phyloP scores from a whole-genome alignment of 495 filamentous ascomycete species.

The Penicillium canescens region DNA sequence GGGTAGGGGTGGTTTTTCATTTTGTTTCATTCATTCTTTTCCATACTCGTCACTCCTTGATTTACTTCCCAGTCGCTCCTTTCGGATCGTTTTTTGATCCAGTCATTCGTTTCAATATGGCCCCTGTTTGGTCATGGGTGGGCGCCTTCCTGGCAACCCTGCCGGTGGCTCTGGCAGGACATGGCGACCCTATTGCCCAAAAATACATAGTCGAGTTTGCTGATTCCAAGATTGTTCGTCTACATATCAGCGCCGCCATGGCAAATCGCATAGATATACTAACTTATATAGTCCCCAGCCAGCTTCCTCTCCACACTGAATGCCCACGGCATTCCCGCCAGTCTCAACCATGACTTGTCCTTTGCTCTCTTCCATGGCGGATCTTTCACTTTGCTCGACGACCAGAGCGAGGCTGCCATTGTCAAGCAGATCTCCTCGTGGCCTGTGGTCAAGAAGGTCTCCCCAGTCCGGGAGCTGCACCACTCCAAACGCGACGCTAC shows the following conservation, averaged over 20 bases:
- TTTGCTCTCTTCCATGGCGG: constrained; percentile 20
- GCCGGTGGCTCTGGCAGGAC: constrained; percentile 14
- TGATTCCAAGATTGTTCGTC: constrained; percentile 10
- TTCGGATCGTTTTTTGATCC: not conserved
- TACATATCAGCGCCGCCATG: not conserved
- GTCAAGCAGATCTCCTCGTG: constrained; percentile 14
- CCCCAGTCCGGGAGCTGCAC: constrained; percentile 11
- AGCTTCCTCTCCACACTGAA: constrained; percentile 13
- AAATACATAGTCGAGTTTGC: constrained; percentile 24
- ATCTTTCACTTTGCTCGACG: constrained; percentile 13
- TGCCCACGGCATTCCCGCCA: constrained; percentile 9
- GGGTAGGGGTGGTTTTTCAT: not conserved
- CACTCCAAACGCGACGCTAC: not conserved
- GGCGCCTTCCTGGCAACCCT: constrained; percentile 10
- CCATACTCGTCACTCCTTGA: not conserved
- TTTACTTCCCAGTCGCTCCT: not conserved
- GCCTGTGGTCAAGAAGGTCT: constrained; percentile 14
- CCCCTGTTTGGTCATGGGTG: constrained; percentile 11
- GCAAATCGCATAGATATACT: not conserved
- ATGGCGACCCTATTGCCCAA: constrained; percentile 13
- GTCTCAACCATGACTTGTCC: constrained; percentile 9
- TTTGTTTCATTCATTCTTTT: not conserved
- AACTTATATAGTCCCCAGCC: constrained; percentile 7
- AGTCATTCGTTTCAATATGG: constrained; percentile 8
- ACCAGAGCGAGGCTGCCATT: constrained; percentile 6